A percentile compares a stretch with the other conserved stretches of the same genome.
phyloP scores from a whole-genome alignment of 306 rosid species.

The Astragalus glycyphyllos region DNA sequence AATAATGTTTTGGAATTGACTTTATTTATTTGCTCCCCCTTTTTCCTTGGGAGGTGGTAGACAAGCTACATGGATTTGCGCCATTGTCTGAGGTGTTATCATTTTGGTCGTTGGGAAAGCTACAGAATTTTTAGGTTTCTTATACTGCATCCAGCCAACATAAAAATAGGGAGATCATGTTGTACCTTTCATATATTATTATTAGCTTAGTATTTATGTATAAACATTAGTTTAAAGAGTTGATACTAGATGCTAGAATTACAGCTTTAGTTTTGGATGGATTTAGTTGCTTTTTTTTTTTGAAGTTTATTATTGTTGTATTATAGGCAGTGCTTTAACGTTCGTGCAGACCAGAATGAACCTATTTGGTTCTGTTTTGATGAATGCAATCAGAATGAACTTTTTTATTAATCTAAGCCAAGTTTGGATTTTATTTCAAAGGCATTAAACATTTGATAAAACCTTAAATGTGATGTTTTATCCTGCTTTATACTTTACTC shows the following conservation, averaged over 20 bases:
- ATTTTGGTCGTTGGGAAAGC: slow-evolving; percentile 51
- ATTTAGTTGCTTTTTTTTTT: slow-evolving; percentile 1
- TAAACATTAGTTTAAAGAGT: slow-evolving; percentile 61
- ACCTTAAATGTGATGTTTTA: too few relatives aligned
- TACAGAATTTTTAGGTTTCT: slow-evolving; percentile 44
- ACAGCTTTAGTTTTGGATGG: slow-evolving; percentile 34
- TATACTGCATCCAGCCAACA: slow-evolving; percentile 58
- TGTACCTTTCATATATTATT: slow-evolving; percentile 61
- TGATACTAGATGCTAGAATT: slow-evolving; percentile 47
- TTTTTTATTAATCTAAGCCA: neutral
- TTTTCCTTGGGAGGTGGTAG: slow-evolving; percentile 55
- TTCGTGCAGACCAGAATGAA: neutral
- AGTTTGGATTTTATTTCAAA: neutral
- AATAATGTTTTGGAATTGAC: slow-evolving; percentile 53
- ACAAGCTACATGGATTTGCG: slow-evolving; percentile 45
- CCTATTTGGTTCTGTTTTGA: slow-evolving; percentile 9
- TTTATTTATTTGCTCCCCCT: slow-evolving; percentile 49
- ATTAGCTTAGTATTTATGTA: slow-evolving; percentile 61
- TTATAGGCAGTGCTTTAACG: neutral
- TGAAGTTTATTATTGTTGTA: slow-evolving; percentile 7
- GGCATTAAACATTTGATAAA: too few relatives aligned
- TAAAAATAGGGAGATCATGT: slow-evolving; percentile 52
- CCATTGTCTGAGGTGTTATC: slow-evolving; percentile 44
- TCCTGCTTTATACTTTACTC: too few relatives aligned
- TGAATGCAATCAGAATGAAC: neutral